phyloP scores from a whole-genome alignment of 495 filamentous ascomycete genomes.

The Aeminium ludgeri region DNA sequence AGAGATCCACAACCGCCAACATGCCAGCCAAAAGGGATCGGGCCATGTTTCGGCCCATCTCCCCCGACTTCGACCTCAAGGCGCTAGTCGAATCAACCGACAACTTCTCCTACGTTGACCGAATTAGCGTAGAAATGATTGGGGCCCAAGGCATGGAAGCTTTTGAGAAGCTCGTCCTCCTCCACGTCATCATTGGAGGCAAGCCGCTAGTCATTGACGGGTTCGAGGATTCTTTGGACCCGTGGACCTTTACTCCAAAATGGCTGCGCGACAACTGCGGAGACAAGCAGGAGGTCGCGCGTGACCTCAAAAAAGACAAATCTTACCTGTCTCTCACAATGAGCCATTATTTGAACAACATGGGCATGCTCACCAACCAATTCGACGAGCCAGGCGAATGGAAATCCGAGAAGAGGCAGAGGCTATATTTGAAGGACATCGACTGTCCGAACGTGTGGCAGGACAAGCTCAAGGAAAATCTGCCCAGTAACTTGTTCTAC shows the following conservation, averaged over 20 bases:
- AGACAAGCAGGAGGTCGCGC: slow-evolving; percentile 53
- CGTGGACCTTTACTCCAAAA: slow-evolving; percentile 55
- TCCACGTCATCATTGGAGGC: slow-evolving; percentile 67
- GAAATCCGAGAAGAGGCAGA: slow-evolving; percentile 52
- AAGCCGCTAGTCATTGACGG: slow-evolving; percentile 79
- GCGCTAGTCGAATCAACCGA: slow-evolving; percentile 53
- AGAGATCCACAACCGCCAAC: slow-evolving; percentile 15
- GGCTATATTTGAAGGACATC: slow-evolving; percentile 89
- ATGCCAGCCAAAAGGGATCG: slow-evolving; percentile 58
- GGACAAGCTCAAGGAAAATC: slow-evolving; percentile 52
- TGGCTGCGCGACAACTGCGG: slow-evolving; percentile 64
- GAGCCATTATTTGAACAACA: slow-evolving; percentile 71
- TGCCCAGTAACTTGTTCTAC: slow-evolving; percentile 70
- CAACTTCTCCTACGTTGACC: slow-evolving; percentile 70
- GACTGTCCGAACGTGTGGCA: slow-evolving; percentile 79
- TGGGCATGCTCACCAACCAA: slow-evolving; percentile 60
- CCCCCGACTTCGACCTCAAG: slow-evolving; percentile 62
- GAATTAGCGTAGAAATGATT: slow-evolving; percentile 59
- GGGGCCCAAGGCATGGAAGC: slow-evolving; percentile 49
- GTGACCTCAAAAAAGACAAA: slow-evolving; percentile 48
- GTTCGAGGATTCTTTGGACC: slow-evolving; percentile 49
- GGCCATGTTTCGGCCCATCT: slow-evolving; percentile 63
- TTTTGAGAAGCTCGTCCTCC: slow-evolving; percentile 63
- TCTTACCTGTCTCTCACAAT: slow-evolving; percentile 62
- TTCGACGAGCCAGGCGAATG: slow-evolving; percentile 48